Percentiles rank a stretch among this genome's conserved stretches.
Evolutionary conservation across 1,284 basidiomycete genomes (phyloP).

Genomic region (Coriolopsis trogii): DNA sequence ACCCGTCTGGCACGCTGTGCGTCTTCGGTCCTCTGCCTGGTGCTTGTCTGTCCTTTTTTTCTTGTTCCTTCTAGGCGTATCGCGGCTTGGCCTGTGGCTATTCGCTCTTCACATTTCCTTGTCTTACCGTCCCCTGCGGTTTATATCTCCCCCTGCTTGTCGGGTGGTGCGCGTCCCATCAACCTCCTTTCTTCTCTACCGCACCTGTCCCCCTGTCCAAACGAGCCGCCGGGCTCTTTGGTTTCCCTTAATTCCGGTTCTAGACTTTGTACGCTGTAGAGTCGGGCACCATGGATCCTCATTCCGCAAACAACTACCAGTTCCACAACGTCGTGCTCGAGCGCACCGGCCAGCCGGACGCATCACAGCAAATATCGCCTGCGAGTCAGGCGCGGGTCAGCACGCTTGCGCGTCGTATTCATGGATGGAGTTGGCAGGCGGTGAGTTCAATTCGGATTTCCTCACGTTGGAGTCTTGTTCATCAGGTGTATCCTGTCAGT

Average conservation of each 20-base stretch:
- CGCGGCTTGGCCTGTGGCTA: conserved; percentile 12
- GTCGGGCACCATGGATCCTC: conserved; percentile 8
- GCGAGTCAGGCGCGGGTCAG: too few relatives aligned
- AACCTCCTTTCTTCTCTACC: background rate
- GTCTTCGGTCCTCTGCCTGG: conserved; percentile 20
- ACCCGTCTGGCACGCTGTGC: conserved; percentile 20
- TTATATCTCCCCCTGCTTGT: background rate
- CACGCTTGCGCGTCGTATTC: conserved; percentile 43
- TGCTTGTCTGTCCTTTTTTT: conserved; percentile 6
- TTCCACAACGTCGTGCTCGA: conserved; percentile 13
- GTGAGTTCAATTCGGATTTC: conserved; percentile 37
- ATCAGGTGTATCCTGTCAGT: conserved; percentile 31
- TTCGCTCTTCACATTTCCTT: conserved; percentile 10
- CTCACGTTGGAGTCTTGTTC: background rate
- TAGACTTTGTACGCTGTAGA: background rate
- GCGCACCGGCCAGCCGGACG: conserved; percentile 7
- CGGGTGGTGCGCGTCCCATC: background rate
- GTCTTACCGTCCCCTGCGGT: background rate
- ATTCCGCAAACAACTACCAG: conserved; percentile 7
- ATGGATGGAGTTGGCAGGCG: conserved; percentile 55
- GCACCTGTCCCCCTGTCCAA: background rate
- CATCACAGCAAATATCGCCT: too few relatives aligned
- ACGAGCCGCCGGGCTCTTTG: background rate
- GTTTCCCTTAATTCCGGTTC: background rate
- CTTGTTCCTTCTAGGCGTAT: conserved; percentile 12